These are phyloP conservation scores for Astragalus glycyphyllos DNA, from an alignment of 306 rosid genomes.

Conservation along the genomic window DNA sequence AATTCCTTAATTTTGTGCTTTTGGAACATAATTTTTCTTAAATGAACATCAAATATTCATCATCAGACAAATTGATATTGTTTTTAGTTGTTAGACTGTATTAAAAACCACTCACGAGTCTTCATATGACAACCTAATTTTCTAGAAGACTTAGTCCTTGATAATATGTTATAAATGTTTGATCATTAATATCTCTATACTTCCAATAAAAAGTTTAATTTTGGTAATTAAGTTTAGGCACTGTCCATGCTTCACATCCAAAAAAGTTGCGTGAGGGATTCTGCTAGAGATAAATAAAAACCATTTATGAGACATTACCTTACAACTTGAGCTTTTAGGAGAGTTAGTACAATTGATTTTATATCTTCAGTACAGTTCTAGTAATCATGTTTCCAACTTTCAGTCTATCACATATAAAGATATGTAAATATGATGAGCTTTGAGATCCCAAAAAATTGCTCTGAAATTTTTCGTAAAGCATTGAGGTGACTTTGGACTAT, in stretches of 20 bases:
- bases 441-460: conserved; percentile 29
- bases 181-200: background rate
- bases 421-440: conserved; percentile 9
- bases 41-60: conserved; percentile 11
- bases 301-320: conserved; percentile 10
- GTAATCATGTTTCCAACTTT: conserved; percentile 21
- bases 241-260: conserved; percentile 2
- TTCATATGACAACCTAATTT: conserved; percentile 6
- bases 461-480: conserved; percentile 2
- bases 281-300: conserved; percentile 20
- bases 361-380: conserved; percentile 18
- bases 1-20: conserved; percentile 11
- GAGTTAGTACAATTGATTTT: conserved; percentile 21
- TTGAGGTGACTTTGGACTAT: conserved; percentile 19
- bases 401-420: conserved; percentile 14
- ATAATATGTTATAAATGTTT: conserved; percentile 7
- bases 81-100: conserved; percentile 13
- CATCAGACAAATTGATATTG: conserved; percentile 8
- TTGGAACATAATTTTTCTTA: background rate
- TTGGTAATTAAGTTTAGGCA: background rate
- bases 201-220: conserved; percentile 12
- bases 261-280: background rate
- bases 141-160: conserved; percentile 4
- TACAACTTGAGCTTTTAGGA: background rate
- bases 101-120: background rate